Evolutionary conservation across 2,329 filamentous ascomycete species (phyloP).

Genomic region (Onygenales sp.): DNA sequence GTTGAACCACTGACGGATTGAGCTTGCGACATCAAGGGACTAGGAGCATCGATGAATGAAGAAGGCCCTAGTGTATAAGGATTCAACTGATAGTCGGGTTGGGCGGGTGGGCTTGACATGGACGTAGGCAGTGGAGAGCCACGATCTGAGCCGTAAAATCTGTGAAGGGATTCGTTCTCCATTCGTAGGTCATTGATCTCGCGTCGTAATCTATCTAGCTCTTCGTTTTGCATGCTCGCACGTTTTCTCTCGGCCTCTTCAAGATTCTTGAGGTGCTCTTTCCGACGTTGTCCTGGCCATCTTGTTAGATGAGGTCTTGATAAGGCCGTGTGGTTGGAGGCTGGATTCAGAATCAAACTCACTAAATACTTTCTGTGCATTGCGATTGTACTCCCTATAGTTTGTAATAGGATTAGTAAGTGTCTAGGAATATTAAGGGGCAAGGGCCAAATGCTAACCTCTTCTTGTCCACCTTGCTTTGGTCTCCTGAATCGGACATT

Average conservation of each 20-base stretch:
- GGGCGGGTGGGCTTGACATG: no score
- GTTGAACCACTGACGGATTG: no score
- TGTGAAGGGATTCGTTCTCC: slow-evolving; percentile 31
- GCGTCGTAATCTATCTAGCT: slow-evolving; percentile 31
- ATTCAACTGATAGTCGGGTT: no score
- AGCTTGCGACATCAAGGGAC: not conserved
- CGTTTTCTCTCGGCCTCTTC: slow-evolving; percentile 34
- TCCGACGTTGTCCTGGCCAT: slow-evolving; percentile 30
- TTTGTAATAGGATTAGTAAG: no score
- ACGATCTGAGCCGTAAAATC: slow-evolving; percentile 24
- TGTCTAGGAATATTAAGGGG: not conserved
- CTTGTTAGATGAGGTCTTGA: no score
- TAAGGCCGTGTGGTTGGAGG: no score
- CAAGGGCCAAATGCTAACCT: slow-evolving; percentile 3
- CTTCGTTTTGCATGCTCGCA: slow-evolving; percentile 29
- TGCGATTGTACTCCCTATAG: no score
- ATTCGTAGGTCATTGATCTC: slow-evolving; percentile 31
- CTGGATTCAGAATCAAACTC: no score
- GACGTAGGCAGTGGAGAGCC: slow-evolving; percentile 13
- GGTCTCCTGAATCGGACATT: slow-evolving; percentile 22
- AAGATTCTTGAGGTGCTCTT: slow-evolving; percentile 36
- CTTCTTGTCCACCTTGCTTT: slow-evolving; percentile 19
- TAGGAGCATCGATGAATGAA: not conserved
- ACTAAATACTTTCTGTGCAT: no score
- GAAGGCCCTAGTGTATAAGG: no score